phyloP scores from a whole-genome alignment of 352 stramenopile genomes.

The Plasmopara halstedii region DNA sequence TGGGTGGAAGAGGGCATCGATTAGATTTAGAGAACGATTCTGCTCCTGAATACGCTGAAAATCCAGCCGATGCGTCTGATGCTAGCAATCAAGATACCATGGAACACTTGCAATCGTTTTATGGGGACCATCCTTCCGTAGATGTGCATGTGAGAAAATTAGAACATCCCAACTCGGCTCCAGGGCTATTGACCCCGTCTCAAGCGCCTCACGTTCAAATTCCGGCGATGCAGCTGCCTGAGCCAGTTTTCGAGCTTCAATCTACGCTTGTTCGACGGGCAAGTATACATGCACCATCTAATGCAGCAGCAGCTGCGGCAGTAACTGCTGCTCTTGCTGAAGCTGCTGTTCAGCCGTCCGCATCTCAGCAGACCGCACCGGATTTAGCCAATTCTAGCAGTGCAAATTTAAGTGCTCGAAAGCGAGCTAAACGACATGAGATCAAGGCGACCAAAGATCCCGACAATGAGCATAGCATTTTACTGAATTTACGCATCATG shows the following conservation, averaged over 20 bases:
- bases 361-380: conserved; percentile 1
- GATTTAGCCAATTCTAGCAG: conserved; percentile 1
- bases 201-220: conserved; percentile 15
- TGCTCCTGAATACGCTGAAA: conserved; percentile 30
- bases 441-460: conserved; percentile 78
- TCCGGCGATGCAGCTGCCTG: conserved; percentile 25
- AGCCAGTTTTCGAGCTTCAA: conserved; percentile 21
- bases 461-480: conserved; percentile 74
- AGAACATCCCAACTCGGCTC: conserved; percentile 21
- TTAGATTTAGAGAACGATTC: conserved; percentile 68
- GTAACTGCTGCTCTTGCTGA: conserved; percentile 12
- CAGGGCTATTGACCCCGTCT: conserved; percentile 26
- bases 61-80: conserved; percentile 10
- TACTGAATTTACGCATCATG: conserved; percentile 86
- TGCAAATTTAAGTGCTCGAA: conserved; percentile 18
- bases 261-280: conserved; percentile 18
- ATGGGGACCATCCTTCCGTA: conserved; percentile 8
- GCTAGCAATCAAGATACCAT: conserved; percentile 15
- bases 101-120: conserved; percentile 23
- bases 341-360: background rate
- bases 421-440: conserved; percentile 68
- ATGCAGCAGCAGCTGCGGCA: conserved; percentile 8
- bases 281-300: conserved; percentile 23
- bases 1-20: conserved; percentile 86
- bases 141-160: conserved; percentile 1